Evolutionary conservation across 176 grass and related monocot species (phyloP).

Genomic region (Aegilops sharonensis): DNA sequence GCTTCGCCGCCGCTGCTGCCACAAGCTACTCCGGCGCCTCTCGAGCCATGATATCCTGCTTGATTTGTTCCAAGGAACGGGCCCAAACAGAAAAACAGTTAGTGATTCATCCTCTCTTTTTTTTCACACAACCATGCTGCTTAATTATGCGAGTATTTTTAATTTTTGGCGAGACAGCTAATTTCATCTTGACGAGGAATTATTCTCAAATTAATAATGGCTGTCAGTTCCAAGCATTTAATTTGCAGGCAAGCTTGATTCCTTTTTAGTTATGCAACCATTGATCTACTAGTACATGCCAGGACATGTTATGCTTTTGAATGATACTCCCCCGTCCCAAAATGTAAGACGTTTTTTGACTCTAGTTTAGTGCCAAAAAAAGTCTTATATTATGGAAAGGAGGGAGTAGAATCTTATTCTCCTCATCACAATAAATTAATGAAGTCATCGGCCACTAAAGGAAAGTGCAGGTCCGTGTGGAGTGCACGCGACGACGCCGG

Average conservation of each 20-base stretch:
- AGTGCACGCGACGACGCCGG: not conserved
- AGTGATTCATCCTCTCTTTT: not conserved
- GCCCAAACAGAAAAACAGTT: constrained; percentile 6
- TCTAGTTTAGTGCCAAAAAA: too few relatives aligned
- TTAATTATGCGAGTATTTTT: not conserved
- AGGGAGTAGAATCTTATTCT: not conserved
- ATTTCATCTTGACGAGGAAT: not conserved
- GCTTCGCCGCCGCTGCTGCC: constrained; percentile 30
- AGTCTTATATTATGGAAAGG: too few relatives aligned
- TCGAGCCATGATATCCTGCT: constrained; percentile 43
- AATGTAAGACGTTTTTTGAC: too few relatives aligned
- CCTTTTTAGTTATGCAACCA: not conserved
- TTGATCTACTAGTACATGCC: not conserved
- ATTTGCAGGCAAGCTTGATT: not conserved
- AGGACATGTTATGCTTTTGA: not conserved
- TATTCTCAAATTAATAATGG: not conserved
- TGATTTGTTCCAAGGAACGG: constrained; percentile 1
- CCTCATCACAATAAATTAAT: not conserved
- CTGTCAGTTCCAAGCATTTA: not conserved
- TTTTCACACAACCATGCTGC: not conserved
- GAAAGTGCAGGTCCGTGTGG: not conserved
- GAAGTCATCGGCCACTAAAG: not conserved
- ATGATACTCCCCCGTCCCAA: too few relatives aligned
- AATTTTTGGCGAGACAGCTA: not conserved
- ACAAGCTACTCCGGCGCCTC: constrained; percentile 24